Percentiles rank a stretch among this genome's conserved stretches.
Conservation (phyloP, 768 basidiomycete genomes). For the Leucogyrophana mollusca region DNA sequence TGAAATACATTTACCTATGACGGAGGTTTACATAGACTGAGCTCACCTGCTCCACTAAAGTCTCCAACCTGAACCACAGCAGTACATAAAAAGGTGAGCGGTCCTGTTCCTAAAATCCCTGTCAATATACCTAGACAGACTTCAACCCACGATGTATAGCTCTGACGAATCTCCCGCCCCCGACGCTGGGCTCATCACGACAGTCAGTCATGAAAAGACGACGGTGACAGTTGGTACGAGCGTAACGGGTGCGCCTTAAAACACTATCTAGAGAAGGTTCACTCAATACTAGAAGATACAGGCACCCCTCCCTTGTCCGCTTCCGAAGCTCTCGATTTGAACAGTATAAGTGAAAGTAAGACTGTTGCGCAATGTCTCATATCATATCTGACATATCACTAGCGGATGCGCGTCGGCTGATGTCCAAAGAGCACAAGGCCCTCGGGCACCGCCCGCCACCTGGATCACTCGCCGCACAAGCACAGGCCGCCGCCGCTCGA, state of each 20-base stretch:
- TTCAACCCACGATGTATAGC: no score
- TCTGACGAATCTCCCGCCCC: not conserved
- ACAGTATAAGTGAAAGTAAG: not conserved
- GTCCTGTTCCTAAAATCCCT: no score
- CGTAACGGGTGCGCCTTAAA: not conserved
- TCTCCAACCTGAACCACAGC: no score
- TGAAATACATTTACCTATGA: no score
- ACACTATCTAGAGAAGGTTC: not conserved
- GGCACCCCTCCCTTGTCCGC: not conserved
- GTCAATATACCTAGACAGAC: no score
- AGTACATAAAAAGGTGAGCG: no score
- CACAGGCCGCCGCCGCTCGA: conserved; percentile 32
- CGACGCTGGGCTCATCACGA: not conserved
- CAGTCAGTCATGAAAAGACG: not conserved
- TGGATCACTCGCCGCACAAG: conserved; percentile 33
- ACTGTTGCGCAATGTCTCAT: not conserved
- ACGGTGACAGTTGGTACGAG: not conserved
- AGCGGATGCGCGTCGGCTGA: conserved; percentile 30
- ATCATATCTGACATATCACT: not conserved
- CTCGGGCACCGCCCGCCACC: conserved; percentile 35
- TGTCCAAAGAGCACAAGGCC: conserved; percentile 35
- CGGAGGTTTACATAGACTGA: no score
- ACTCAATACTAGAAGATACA: not conserved
- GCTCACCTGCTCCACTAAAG: no score
- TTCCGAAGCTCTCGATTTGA: not conserved